Conservation (phyloP, 352 stramenopile species). For the Globisporangium barbulae region DNA sequence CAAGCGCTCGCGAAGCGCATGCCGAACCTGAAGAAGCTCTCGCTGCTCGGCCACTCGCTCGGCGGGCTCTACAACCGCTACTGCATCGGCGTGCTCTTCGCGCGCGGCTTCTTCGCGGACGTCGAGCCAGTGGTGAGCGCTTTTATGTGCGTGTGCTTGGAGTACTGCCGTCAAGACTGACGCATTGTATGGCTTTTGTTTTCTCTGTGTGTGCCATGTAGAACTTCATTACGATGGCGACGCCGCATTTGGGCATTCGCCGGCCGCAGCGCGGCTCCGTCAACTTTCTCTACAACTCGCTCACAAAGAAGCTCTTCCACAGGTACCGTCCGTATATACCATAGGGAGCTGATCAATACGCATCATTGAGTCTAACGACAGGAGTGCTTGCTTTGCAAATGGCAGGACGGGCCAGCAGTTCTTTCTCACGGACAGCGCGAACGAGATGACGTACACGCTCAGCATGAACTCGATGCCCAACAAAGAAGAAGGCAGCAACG, state of each 20-base stretch:
- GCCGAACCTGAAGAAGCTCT: constrained; percentile 63
- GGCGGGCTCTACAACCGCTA: constrained; percentile 80
- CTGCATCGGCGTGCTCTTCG: constrained; percentile 60
- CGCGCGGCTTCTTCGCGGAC: constrained; percentile 66
- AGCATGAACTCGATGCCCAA: constrained; percentile 22
- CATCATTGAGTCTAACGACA: background rate
- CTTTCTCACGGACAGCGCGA: constrained; percentile 49
- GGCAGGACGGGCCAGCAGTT: constrained; percentile 57
- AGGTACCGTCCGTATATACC: constrained; percentile 19
- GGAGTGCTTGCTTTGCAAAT: constrained; percentile 10
- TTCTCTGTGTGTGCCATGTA: constrained; percentile 18
- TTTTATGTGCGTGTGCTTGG: background rate
- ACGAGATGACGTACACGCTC: constrained; percentile 37
- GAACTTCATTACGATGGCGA: constrained; percentile 82
- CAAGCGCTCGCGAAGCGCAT: constrained; percentile 45
- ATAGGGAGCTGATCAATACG: background rate
- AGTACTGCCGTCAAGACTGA: background rate
- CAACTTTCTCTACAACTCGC: constrained; percentile 65
- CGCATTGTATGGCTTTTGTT: background rate
- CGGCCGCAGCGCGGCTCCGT: constrained; percentile 48
- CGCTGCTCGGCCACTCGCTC: constrained; percentile 74
- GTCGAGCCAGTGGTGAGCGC: constrained; percentile 63
- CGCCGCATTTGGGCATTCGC: constrained; percentile 74
- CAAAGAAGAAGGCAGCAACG: constrained; percentile 23
- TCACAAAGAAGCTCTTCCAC: constrained; percentile 69